These are phyloP conservation scores for Codiaeum variegatum DNA, from an alignment of 441 rosid genomes.

Conservation along the genomic window DNA sequence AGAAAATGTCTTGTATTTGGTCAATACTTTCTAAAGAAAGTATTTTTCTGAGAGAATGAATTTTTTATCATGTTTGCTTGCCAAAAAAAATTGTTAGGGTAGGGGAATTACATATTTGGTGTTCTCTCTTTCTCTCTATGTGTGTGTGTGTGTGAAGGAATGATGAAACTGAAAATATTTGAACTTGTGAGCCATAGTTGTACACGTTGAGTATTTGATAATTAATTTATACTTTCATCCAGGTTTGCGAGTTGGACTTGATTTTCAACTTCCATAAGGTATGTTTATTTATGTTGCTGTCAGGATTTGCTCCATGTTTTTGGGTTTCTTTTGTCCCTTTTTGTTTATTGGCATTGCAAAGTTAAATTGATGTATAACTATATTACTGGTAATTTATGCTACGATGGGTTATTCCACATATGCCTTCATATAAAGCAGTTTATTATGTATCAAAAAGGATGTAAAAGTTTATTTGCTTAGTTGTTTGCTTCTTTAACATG, in stretches of 20 bases:
- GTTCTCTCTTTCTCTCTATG: background rate
- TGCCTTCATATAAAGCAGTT: background rate
- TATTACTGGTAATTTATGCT: background rate
- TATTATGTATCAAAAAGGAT: constrained; percentile 1
- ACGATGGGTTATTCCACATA: constrained; percentile 1
- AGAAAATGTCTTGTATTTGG: background rate
- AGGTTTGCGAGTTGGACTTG: constrained; percentile 83
- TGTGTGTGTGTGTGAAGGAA: background rate
- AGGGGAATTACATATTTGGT: background rate
- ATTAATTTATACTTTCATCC: constrained; percentile 30
- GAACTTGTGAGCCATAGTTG: background rate
- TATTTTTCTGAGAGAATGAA: background rate
- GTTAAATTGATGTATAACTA: background rate
- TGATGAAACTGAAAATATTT: background rate
- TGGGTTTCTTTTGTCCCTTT: background rate
- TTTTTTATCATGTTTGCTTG: background rate
- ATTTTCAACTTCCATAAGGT: constrained; percentile 84
- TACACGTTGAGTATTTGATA: background rate
- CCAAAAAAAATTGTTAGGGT: no score
- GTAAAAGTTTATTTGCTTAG: constrained; percentile 15
- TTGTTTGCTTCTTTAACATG: constrained; percentile 14
- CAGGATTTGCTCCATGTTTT: background rate
- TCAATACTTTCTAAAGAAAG: background rate
- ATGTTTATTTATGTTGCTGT: constrained; percentile 7
- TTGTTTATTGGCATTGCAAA: background rate